Conservation (phyloP, 306 rosid species). For the Senna siamea region DNA sequence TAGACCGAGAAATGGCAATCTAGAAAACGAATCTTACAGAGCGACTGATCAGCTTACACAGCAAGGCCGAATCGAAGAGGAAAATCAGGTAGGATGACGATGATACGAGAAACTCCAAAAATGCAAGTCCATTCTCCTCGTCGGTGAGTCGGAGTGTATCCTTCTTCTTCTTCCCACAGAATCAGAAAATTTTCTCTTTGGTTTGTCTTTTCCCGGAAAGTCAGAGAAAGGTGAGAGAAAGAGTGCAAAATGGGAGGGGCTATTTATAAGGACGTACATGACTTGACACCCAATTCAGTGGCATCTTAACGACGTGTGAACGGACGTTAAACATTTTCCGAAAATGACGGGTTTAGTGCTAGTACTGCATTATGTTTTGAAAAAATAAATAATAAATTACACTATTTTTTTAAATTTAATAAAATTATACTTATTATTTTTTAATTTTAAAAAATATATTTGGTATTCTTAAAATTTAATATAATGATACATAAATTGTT, state of each 20-base stretch:
- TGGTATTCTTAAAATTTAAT: too few species aligned
- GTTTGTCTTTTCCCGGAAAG: constrained; percentile 5
- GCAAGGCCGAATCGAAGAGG: constrained; percentile 38
- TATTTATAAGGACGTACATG: constrained; percentile 12
- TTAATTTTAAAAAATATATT: too few species aligned
- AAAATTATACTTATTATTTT: too few species aligned
- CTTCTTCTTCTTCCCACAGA: constrained; percentile 16
- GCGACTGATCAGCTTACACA: constrained; percentile 41
- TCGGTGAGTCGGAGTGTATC: neutral
- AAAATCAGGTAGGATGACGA: constrained; percentile 38
- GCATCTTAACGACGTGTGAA: neutral
- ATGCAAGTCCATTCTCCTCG: constrained; percentile 24
- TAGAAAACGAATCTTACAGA: constrained; percentile 15
- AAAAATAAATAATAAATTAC: too few species aligned
- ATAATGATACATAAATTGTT: too few species aligned
- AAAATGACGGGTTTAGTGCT: neutral
- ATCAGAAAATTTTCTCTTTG: constrained; percentile 6
- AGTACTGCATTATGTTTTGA: too few species aligned
- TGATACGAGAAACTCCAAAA: constrained; percentile 23
- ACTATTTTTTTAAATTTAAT: too few species aligned
- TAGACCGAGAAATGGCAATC: constrained; percentile 13
- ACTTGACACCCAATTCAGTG: neutral
- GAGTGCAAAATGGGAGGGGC: neutral
- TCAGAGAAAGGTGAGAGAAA: neutral
- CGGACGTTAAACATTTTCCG: neutral